Base-by-base conservation (phyloP, 345 rosid species). In the Trapa incisa region DNA sequence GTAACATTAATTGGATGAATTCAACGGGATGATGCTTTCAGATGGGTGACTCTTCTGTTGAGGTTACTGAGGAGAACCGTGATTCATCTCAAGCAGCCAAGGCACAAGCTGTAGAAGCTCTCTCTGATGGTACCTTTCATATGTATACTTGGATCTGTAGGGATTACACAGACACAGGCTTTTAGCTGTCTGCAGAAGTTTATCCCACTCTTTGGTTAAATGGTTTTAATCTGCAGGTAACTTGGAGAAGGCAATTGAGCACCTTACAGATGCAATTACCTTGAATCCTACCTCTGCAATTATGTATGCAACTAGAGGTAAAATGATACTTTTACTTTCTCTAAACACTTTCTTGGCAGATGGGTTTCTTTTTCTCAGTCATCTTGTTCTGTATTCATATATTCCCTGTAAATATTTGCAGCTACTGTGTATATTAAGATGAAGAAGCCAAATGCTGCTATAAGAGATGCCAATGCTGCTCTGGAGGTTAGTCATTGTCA, bases 361-460 rank as follows among this genome's bases (percentile, higher is more conserved):
- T 43, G 50, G 7, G 9, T 45, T 13, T 43, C 36, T 32, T 57
- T 42, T 56, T 45, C 29, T 37, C 7, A 42, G 38, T 33, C 6
- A 3, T 6, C 56, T 39, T 10, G 43, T 36, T 16, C 61, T 68
- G 52, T 9, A 43, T 52, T 36, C 54, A 7, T 57, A 22, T 45
- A 54, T 66, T 67, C 53, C 2, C 38, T 68, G 74, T 37, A 5
- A 12, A 63, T 42, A 45, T 69, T 75, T 79, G 53, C 93, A 94
- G 99, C 99, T 47, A 89, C 75, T 75, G 96, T 91, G 62, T 94
- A 87, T 73, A 78, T 94, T 65, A 89, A 94, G 77, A 85, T 91
- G 93, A 91, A 86, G 95, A 94, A 87, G 80, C 97, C 97, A 12
- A 89, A 91, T 77, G 96, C 97, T 79, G 97, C 99, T 38, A 83